Conservation (phyloP, 1,284 basidiomycete genomes). For the Ceratobasidium sp. region DNA sequence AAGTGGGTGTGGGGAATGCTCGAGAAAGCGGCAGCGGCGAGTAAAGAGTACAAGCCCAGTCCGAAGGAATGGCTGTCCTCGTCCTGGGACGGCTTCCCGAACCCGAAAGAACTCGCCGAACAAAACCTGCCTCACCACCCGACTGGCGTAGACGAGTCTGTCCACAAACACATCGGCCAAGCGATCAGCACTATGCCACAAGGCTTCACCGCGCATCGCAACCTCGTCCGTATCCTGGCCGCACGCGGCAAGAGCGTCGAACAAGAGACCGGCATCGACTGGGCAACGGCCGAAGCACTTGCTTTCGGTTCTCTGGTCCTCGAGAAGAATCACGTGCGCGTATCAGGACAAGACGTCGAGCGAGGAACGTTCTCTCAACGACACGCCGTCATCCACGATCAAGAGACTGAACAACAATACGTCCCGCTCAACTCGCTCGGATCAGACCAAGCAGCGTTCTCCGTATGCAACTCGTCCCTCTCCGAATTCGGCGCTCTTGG, state of each 20-base stretch:
- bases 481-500: slow-evolving; percentile 97
- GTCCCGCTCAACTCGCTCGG: slow-evolving; percentile 82
- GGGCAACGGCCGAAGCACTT: slow-evolving; percentile 84
- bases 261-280: slow-evolving; percentile 80
- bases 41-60: slow-evolving; percentile 95
- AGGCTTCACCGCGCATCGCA: slow-evolving; percentile 91
- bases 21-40: slow-evolving; percentile 90
- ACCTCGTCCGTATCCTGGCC: slow-evolving; percentile 93
- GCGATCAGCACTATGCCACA: slow-evolving; percentile 88
- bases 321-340: slow-evolving; percentile 42
- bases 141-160: slow-evolving; percentile 85
- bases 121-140: slow-evolving; percentile 89
- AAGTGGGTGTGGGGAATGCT: slow-evolving; percentile 99
- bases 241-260: slow-evolving; percentile 86
- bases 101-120: slow-evolving; percentile 95
- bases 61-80: slow-evolving; percentile 97
- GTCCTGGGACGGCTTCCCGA: slow-evolving; percentile 99
- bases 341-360: slow-evolving; percentile 82
- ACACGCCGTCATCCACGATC: slow-evolving; percentile 92
- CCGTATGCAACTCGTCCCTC: slow-evolving; percentile 96
- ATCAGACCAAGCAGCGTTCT: slow-evolving; percentile 90
- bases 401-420: slow-evolving; percentile 80
- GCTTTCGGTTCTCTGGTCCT: slow-evolving; percentile 39
- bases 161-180: slow-evolving; percentile 89
- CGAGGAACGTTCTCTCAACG: slow-evolving; percentile 91